These are phyloP conservation scores for Lanzia echinophila DNA, from an alignment of 2,329 filamentous ascomycete species.

Conservation along the genomic window DNA sequence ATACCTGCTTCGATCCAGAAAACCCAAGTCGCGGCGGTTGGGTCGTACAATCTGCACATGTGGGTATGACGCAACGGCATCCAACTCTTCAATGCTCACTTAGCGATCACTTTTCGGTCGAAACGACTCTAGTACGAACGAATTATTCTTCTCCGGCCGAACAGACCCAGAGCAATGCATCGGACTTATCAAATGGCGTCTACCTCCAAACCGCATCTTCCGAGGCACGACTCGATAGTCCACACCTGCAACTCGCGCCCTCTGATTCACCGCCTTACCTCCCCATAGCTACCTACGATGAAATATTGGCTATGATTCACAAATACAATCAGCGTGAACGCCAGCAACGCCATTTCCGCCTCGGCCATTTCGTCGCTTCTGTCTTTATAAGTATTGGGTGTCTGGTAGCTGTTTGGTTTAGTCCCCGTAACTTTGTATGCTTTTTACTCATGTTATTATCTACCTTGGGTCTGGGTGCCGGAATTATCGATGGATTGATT, in stretches of 20 bases:
- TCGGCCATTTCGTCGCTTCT: conserved; percentile 65
- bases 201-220: conserved; percentile 21
- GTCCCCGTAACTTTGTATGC: conserved; percentile 64
- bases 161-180: conserved; percentile 15
- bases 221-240: conserved; percentile 1
- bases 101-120: conserved; percentile 91
- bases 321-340: conserved; percentile 66
- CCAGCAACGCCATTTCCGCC: conserved; percentile 63
- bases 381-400: conserved; percentile 65
- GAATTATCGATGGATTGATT: conserved; percentile 78
- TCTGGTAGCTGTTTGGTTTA: conserved; percentile 81
- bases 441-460: conserved; percentile 77
- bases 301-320: conserved; percentile 64
- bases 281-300: conserved; percentile 53
- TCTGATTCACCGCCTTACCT: conserved; percentile 28
- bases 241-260: conserved; percentile 18
- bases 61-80: conserved; percentile 78
- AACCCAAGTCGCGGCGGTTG: conserved; percentile 41
- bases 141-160: conserved; percentile 13
- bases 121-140: conserved; percentile 56
- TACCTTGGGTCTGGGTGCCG: conserved; percentile 68
- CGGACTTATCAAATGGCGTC: conserved; percentile 21
- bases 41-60: conserved; percentile 62
- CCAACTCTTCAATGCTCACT: conserved; percentile 76
- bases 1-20: conserved; percentile 39